Evolutionary conservation across 257 asterid genomes (phyloP), one percentile per base, ranked within the genome.

Genomic region (Capsicum pubescens): DNA sequence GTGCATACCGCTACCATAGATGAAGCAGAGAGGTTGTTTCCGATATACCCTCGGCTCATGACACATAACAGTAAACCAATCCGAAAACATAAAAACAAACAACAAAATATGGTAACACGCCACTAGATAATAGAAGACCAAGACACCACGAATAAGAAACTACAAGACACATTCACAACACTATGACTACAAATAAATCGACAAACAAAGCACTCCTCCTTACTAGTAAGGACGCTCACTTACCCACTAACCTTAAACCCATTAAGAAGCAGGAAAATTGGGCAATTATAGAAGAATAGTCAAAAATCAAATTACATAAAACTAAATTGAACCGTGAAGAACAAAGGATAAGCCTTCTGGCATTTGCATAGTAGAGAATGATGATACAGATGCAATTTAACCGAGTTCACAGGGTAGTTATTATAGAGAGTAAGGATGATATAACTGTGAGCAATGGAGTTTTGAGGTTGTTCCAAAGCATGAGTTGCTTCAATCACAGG

Each of bases 291-390:
- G 76, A 68, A 68, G 50, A 68, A 36, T 36, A 68, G 15, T 68
- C 19, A 36, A 15, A 68, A 35, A 13, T 66, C 48, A 32, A 67
- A 68, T 36, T 68, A 15, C 76, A 35, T 39, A 68, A 39, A 36
- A 15, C 8, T 14, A 50, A 52, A 76, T 56, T 52, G 81, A 76
- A 52, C 44, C 14, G 6, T 50, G 60, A 32, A 74, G 57, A 14
- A 9, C 50, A 76, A 74, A 74, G 46, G 46, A 74, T 19, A 46
- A 70, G 79, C 5, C 58, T 52, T 52, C 12, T 7, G 63, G 50
- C 81, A 76, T 76, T 76, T 76, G 61, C 39, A 52, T 76, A 5
- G 61, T 26, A 68, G 77, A 68, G 52, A 68, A 67, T 2, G 50
- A 67, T 14, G 19, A 67, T 67, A 67, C 12, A 3, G 5, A 64